A percentile compares a stretch with the other conserved stretches of the same genome.
Conservation (phyloP, 495 filamentous ascomycete genomes). For the Xylaria venustula region DNA sequence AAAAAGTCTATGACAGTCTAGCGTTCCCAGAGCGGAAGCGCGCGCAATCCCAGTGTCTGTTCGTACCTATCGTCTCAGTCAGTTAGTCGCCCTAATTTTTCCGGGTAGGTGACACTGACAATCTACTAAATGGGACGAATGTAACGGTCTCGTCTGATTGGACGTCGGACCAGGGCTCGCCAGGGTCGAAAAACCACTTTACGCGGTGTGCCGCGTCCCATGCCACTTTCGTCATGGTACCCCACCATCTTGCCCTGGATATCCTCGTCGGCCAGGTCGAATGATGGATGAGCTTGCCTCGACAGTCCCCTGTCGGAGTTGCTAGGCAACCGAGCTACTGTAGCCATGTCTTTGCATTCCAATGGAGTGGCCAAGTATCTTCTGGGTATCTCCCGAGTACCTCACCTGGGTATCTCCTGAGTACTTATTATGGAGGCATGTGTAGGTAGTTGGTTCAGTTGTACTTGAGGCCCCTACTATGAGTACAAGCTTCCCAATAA, state of each 20-base stretch:
- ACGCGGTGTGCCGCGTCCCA: conserved; percentile 33
- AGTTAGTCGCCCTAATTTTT: neutral
- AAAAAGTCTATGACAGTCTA: neutral
- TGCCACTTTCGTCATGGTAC: conserved; percentile 25
- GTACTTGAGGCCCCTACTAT: no score
- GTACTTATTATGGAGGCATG: neutral
- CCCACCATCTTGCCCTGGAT: conserved; percentile 26
- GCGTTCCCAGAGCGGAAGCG: neutral
- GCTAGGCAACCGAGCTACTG: conserved; percentile 32
- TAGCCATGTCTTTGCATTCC: conserved; percentile 27
- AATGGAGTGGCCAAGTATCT: neutral
- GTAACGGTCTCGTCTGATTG: conserved; percentile 12
- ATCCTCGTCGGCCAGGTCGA: conserved; percentile 26
- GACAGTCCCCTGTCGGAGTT: conserved; percentile 24
- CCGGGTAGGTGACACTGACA: neutral
- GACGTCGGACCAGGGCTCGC: conserved; percentile 14
- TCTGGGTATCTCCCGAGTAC: neutral
- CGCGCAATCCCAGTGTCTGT: neutral
- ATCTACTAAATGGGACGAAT: neutral
- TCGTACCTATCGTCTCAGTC: neutral
- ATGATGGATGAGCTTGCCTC: conserved; percentile 17
- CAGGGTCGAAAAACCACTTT: conserved; percentile 35
- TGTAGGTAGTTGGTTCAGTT: no score
- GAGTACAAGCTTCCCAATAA: no score
- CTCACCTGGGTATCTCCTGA: no score